Conservation (phyloP, 2,329 filamentous ascomycete species). For the Colletotrichum musicola region DNA sequence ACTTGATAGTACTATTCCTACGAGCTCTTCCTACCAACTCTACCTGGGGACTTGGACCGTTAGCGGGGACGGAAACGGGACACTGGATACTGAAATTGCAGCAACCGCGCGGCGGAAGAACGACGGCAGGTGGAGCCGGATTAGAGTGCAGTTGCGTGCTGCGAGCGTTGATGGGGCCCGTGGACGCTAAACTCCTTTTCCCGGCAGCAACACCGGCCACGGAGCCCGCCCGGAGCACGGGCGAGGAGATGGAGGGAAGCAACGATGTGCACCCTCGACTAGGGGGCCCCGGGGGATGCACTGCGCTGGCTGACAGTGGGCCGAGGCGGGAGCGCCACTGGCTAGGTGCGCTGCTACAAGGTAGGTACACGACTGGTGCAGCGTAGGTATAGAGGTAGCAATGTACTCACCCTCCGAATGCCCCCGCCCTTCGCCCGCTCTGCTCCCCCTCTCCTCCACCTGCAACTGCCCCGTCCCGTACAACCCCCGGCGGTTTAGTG, state of each 20-base stretch:
- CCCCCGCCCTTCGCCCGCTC: no score
- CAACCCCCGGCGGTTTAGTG: background rate
- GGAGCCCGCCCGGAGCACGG: background rate
- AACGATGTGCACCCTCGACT: background rate
- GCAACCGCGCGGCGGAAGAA: background rate
- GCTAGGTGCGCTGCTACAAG: background rate
- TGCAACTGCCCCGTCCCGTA: constrained; percentile 22
- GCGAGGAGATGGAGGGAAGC: constrained; percentile 3
- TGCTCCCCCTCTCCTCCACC: background rate
- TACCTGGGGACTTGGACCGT: no score
- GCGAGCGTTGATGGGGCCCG: constrained; percentile 5
- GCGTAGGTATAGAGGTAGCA: background rate
- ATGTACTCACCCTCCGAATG: no score
- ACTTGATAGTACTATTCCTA: no score
- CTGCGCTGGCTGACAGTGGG: constrained; percentile 24
- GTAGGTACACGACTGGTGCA: background rate
- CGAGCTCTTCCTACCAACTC: no score
- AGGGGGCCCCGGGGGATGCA: background rate
- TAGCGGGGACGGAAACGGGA: no score
- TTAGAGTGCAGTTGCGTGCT: constrained; percentile 12
- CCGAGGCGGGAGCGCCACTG: constrained; percentile 18
- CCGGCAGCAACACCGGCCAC: background rate
- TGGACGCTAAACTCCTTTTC: constrained; percentile 23
- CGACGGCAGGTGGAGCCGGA: constrained; percentile 34
- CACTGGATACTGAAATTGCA: no score